Base-by-base conservation (phyloP, 495 filamentous ascomycete species). In the Talaromyces adpressus region DNA sequence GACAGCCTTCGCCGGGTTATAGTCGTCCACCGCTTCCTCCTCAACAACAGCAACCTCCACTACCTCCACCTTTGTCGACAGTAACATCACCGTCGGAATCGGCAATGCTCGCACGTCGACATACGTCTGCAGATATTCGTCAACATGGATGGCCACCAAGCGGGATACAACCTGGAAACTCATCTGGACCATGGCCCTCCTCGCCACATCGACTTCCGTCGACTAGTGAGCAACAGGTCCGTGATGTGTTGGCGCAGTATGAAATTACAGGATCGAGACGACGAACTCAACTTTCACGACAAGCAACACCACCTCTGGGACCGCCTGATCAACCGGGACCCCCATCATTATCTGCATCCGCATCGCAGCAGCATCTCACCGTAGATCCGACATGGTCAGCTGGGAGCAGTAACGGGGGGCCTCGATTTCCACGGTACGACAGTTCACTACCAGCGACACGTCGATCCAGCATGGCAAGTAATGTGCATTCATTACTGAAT, bases 81-180 rank as follows among this genome's bases (percentile, higher is more conserved):
- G 87, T 89, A 20, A 84, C 90, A 30, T 88, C 91, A 27, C 90
- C 91, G 25, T 89, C 90, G 11, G 84, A 79, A 0, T 77, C 86
- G 59, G 89, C 87, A 68, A 58, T 58, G 29, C 79, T 97, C 36
- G 83, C 87, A 32, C 87, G 94, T 22, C 87, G 94, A 51, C 94
- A 98, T 74, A 98, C 94, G 1, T 94, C 93, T 56, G 94, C 94
- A 61, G 94, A 98, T 68, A 98, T 98, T 66, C 90, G 94, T 30
- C 86, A 90, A 47, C 89, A 90, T 67, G 91, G 91, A 59, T 97
- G 94, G 94, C 87, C 89, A 66, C 82, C 85, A 16, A 71, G 75
- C 32, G 82, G 79, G 51, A 81, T 82, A 27, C 92, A 77, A n/a
- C 71, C 77, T 3, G 88, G 88, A 3, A 87, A 90, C 23, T 84